These are phyloP conservation scores for Aegilops tauschii DNA, from an alignment of 176 grass and related monocot species.

Conservation along the genomic window DNA sequence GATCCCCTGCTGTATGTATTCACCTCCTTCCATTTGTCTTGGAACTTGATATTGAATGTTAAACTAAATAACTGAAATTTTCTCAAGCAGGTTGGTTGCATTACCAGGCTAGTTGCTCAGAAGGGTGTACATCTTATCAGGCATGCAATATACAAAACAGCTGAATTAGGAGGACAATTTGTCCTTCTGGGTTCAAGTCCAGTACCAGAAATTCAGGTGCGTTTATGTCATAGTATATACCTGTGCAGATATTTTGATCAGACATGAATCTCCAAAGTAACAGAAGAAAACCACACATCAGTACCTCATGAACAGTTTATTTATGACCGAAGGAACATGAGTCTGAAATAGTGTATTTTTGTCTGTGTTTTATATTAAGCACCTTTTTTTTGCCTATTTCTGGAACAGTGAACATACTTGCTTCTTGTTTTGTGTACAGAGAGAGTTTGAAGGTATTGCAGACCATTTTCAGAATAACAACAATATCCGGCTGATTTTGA, in stretches of 20 bases:
- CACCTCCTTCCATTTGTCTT: background rate
- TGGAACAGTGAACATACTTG: constrained; percentile 5
- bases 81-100: constrained; percentile 73
- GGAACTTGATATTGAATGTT: background rate
- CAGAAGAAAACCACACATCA: background rate
- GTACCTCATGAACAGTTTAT: constrained; percentile 6
- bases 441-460: constrained; percentile 88
- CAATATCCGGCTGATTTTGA: constrained; percentile 71
- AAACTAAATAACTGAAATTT: constrained; percentile 32
- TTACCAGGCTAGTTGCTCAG: constrained; percentile 92
- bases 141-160: constrained; percentile 86
- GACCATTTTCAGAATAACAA: constrained; percentile 67
- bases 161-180: constrained; percentile 92
- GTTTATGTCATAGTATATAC: background rate
- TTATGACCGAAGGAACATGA: constrained; percentile 2
- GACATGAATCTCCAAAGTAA: constrained; percentile 9
- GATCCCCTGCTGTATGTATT: constrained; percentile 5
- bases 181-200: constrained; percentile 97
- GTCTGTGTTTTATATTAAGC: background rate
- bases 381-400: background rate
- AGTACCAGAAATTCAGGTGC: constrained; percentile 81
- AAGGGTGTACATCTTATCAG: constrained; percentile 98
- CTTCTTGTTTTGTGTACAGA: constrained; percentile 39
- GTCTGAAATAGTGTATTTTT: background rate
- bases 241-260: background rate